A percentile compares a stretch with the other conserved stretches of the same genome.
These are phyloP conservation scores for Tricholoma flavovirens DNA, from an alignment of 768 basidiomycete genomes.

Conservation along the genomic window DNA sequence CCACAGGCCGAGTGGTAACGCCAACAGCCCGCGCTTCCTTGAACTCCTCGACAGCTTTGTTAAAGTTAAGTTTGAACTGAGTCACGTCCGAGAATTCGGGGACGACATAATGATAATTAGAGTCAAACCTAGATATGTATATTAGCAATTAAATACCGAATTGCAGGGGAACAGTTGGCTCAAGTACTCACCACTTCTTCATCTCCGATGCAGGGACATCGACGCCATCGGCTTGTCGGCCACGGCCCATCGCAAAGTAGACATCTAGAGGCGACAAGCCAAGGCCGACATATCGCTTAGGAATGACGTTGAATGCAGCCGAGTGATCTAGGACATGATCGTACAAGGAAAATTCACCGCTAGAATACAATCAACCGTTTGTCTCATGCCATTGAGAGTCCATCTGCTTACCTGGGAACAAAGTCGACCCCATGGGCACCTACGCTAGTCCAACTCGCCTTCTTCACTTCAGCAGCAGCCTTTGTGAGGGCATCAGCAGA, in stretches of 20 bases:
- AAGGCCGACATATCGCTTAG: constrained; percentile 85
- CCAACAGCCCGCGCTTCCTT: constrained; percentile 91
- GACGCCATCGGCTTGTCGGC: constrained; percentile 89
- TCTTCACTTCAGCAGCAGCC: constrained; percentile 81
- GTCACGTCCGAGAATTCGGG: constrained; percentile 89
- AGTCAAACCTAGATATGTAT: constrained; percentile 72
- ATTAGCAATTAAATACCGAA: background rate
- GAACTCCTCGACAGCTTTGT: constrained; percentile 93
- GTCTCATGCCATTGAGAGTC: constrained; percentile 13
- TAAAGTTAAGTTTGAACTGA: constrained; percentile 92
- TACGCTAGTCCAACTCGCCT: constrained; percentile 81
- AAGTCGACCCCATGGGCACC: constrained; percentile 83
- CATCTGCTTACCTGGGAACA: constrained; percentile 73
- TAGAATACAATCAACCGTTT: constrained; percentile 28
- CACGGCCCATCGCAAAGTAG: constrained; percentile 99
- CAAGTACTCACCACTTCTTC: constrained; percentile 88
- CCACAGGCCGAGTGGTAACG: constrained; percentile 86
- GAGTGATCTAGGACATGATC: constrained; percentile 99
- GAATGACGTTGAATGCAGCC: constrained; percentile 93
- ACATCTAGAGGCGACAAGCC: constrained; percentile 87
- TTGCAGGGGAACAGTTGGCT: background rate
- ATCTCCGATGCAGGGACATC: constrained; percentile 98
- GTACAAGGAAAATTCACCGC: constrained; percentile 97
- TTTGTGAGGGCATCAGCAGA: constrained; percentile 84
- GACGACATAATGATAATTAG: constrained; percentile 98